Percentiles rank a stretch among this genome's conserved stretches.
Conservation (phyloP, 371 early-diverging fungal genomes). For the Mortierella sp. region DNA sequence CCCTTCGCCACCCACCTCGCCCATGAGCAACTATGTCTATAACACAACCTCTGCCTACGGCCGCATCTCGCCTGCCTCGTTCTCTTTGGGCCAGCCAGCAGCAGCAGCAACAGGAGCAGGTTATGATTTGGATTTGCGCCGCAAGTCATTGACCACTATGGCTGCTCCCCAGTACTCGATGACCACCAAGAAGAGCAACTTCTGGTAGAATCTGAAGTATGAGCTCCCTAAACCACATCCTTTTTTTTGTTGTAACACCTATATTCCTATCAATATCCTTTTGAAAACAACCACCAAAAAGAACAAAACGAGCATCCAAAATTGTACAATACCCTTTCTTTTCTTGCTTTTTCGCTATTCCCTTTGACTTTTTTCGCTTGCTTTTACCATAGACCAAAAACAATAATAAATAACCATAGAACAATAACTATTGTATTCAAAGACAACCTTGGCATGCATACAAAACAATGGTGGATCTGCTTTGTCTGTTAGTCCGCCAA, state of each 20-base stretch:
- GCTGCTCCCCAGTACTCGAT: constrained; percentile 34
- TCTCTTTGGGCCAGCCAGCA: constrained; percentile 48
- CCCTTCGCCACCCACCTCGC: constrained; percentile 55
- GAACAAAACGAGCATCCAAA: neutral
- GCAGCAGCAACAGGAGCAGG: neutral
- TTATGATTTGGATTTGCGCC: constrained; percentile 44
- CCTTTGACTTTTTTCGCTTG: neutral
- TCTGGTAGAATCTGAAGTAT: constrained; percentile 22
- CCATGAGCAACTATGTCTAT: constrained; percentile 51
- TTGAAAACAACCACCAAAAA: neutral
- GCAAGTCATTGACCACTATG: constrained; percentile 46
- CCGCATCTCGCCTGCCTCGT: constrained; percentile 44
- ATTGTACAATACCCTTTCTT: neutral
- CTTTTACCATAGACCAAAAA: constrained; percentile 3
- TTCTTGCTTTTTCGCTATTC: neutral
- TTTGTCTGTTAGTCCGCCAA: neutral
- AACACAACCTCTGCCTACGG: constrained; percentile 43
- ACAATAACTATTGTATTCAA: neutral
- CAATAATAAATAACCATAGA: neutral
- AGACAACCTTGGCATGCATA: neutral
- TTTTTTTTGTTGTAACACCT: neutral
- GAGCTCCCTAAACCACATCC: neutral
- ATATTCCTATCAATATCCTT: neutral
- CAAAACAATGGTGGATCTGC: neutral
- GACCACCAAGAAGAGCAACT: constrained; percentile 41